Base-by-base conservation (phyloP, 2,329 filamentous ascomycete species). In the Aspergillus novofumigatus region DNA sequence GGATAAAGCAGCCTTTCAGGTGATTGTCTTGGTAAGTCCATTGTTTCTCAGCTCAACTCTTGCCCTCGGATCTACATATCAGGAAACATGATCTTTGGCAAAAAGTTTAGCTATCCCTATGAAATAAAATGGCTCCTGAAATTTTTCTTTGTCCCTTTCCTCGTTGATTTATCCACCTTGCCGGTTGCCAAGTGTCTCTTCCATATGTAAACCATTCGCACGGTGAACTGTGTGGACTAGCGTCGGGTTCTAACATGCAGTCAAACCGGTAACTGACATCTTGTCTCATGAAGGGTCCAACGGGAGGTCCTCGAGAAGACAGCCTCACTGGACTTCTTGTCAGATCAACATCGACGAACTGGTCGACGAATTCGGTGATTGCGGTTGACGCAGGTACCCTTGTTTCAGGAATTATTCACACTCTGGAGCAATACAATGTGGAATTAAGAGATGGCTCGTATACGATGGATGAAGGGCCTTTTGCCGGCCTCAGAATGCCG, bases 341-440 rank as follows among this genome's bases (percentile, higher is more conserved):
- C 49, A 88, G 93, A 49, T 93, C 93, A 4, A 82, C 88, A 9
- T 84, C 87, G 29, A 84, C 88, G 53, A 84, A 86, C 60, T 99
- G 94, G 94, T 80, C 83, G 51, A 89, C 87, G 66, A 88, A 89
- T 48, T 97, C 92, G 0, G 75, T 97, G 44, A 80, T 97, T 28
- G 92, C 93, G n/a, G 88, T 99, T 53, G 94, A 99, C 78, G 92
- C 92, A 9, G 94, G 94, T 50, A 91, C 92, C 32, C 90, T 97
- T 72, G 83, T 99, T 44, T 86, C 90, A 28, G 86, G 91, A 55
- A 96, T 99, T 56, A 85, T 86, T n/a, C 83, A 84, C 50, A 89
- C 96, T 50, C 80, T 99, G 26, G 82, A 91, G 60, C 60, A 61
- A 42, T 66, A 67, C 44, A 56, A 70, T 35, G 65, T 66, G 10